Base-by-base conservation (phyloP, 2,329 filamentous ascomycete genomes). In the Periconia sp. region DNA sequence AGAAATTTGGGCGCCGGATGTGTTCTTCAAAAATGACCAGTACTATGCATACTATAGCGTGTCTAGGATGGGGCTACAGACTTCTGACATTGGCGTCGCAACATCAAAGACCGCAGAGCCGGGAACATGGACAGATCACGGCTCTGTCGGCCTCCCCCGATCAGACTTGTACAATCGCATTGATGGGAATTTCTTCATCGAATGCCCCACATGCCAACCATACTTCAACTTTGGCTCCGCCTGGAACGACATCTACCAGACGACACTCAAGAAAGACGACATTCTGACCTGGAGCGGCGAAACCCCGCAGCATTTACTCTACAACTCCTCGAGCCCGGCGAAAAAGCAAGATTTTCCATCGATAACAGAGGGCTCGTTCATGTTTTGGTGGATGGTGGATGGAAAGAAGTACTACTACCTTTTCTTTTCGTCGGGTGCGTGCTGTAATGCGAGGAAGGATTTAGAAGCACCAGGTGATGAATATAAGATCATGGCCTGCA, bases 41-140 rank as follows among this genome's bases (percentile, higher is more conserved):
- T 87, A 84, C 66, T 76, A 84, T 52, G 62, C 79, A 15, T 85
- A 83, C 73, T 85, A 86, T 61, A 72, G 79, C 1, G 80, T 84
- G n/a, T 81, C 76, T 33, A 72, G 74, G 1, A 83, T 82, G 42
- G 82, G 82, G 0, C 77, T 73, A 1, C 80, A 84, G 45, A 66
- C 72, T 56, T 82, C 78, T 0, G 78, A 78, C 12, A 84, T 86
- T 49, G 84, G 84, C 9, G 61, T 78, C 3, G 77, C 76, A 3
- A 78, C 71, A 0, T 74, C 71, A 4, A 40, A 47, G 2, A 65
- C 64, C 1, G 66, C 77, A 61, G 75, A 79, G 15, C 68, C 73
- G 9, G 80, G 80, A 28, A 73, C 69, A 13, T 85, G 81, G 81
- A 79, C 73, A 0, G 81, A 85, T 59, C 73, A 73, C 15, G 82